These are phyloP conservation scores for Colletotrichum australisinense DNA, from an alignment of 2,329 filamentous ascomycete species.

Conservation along the genomic window DNA sequence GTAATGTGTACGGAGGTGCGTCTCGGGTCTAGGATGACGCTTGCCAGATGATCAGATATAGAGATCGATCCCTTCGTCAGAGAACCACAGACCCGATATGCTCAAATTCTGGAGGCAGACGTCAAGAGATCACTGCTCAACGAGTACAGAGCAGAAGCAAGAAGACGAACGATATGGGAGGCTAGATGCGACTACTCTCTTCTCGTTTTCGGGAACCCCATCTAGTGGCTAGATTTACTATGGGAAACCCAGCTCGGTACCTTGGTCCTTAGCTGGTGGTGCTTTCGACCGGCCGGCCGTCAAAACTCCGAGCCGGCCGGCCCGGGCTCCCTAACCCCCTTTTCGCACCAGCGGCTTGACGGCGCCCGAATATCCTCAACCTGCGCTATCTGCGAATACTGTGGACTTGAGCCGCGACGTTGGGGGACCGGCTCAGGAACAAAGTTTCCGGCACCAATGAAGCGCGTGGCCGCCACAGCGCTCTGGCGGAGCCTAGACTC, in stretches of 20 bases:
- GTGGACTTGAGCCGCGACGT: neutral
- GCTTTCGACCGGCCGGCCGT: neutral
- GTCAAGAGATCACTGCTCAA: no score
- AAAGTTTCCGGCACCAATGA: neutral
- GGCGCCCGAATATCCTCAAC: neutral
- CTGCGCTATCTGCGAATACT: neutral
- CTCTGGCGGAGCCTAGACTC: neutral
- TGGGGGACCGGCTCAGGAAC: neutral
- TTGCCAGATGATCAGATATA: neutral
- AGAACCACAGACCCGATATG: neutral
- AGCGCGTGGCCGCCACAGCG: neutral
- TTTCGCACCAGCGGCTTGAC: neutral
- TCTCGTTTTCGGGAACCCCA: neutral
- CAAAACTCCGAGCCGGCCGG: neutral
- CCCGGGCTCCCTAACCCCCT: neutral
- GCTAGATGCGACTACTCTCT: conserved; percentile 1
- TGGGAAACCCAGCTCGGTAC: neutral
- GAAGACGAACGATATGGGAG: neutral
- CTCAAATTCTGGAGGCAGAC: no score
- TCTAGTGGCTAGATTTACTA: neutral
- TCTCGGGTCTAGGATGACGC: no score
- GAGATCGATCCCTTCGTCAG: neutral
- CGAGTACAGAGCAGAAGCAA: no score
- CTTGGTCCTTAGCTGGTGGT: neutral
- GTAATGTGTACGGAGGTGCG: no score